Base-by-base conservation (phyloP, 2,329 filamentous ascomycete genomes). In the Scedosporium boydii region DNA sequence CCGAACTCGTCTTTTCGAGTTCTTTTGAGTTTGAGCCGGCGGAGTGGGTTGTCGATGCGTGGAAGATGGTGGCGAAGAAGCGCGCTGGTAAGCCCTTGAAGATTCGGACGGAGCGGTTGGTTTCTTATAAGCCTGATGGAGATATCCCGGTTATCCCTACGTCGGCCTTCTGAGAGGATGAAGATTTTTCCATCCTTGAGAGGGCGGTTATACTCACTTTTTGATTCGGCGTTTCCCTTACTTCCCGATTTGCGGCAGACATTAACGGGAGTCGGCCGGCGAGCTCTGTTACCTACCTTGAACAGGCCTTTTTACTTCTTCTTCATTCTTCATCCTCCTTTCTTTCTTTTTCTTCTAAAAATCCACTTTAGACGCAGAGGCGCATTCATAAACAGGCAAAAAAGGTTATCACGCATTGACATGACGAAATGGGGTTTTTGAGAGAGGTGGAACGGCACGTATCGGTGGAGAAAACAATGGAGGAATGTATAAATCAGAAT, bases 21-120 rank as follows among this genome's bases (percentile, higher is more conserved):
- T 67, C 67, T 4, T 68, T 68, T 41, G 64, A 62, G 1, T 68
- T 68, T 51, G 59, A 62, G 64, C 67, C 67, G 6, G 67, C 64
- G 63, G 66, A 64, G 23, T 60, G 64, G 27, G 68, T 67, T 5
- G 48, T 67, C 14, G 65, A 67, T 51, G 67, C 67, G n/a, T 68
- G 67, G 65, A 61, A 60, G n/a, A 63, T 63, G 38, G 67, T 68
- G 10, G 67, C 67, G 18, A 59, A 58, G 14, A 61, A 63, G 53
- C 58, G 66, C 14, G 64, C 60, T 10, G 46, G 60, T 5, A 58
- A 48, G 60, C 56, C 53, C 18, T 10, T 62, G 34, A 14, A 14
- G 53, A 38, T 62, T 14, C 21, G 42, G 51, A 62, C 16, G 9
- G 34, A 44, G 34, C 21, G 27, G 38, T n/a, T 27, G 42, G 42